A percentile compares a stretch with the other conserved stretches of the same genome.
Evolutionary conservation across 768 basidiomycete species (phyloP).

Genomic region (Pleurotus giganteus): DNA sequence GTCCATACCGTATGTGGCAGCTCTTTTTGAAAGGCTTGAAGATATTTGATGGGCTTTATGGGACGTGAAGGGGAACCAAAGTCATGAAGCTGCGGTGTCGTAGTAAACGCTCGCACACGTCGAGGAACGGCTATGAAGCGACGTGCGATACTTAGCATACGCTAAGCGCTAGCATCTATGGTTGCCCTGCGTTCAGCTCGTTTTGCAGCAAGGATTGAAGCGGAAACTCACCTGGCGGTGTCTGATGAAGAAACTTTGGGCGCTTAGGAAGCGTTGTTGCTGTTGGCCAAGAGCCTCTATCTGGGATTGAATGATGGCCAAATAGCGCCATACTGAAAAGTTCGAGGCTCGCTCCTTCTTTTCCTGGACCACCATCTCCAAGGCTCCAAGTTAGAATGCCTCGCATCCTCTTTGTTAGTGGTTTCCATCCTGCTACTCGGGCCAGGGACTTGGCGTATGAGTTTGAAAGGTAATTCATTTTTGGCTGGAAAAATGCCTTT

Average conservation of each 20-base stretch:
- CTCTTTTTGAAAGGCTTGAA: conserved; percentile 31
- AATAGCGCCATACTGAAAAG: conserved; percentile 17
- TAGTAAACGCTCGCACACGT: background rate
- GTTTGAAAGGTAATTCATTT: conserved; percentile 67
- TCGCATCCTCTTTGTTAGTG: conserved; percentile 85
- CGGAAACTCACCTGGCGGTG: background rate
- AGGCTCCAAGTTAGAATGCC: conserved; percentile 44
- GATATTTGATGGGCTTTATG: conserved; percentile 18
- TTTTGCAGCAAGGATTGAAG: background rate
- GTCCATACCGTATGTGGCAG: conserved; percentile 41
- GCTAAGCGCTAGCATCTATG: conserved; percentile 8
- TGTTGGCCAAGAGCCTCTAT: background rate
- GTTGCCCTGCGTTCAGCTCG: no score
- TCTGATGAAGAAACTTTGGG: background rate
- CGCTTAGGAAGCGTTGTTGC: background rate
- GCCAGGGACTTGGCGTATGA: conserved; percentile 83
- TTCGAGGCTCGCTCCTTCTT: conserved; percentile 14
- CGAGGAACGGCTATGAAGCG: background rate
- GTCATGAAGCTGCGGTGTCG: background rate
- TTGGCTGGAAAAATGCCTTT: conserved; percentile 3
- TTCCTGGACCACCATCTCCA: conserved; percentile 21
- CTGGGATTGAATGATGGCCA: background rate
- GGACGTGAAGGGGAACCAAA: conserved; percentile 1
- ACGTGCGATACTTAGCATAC: conserved; percentile 6
- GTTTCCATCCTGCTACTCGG: conserved; percentile 79